phyloP scores from a whole-genome alignment of 805 yeast species.

The Torulaspora maleeae region DNA sequence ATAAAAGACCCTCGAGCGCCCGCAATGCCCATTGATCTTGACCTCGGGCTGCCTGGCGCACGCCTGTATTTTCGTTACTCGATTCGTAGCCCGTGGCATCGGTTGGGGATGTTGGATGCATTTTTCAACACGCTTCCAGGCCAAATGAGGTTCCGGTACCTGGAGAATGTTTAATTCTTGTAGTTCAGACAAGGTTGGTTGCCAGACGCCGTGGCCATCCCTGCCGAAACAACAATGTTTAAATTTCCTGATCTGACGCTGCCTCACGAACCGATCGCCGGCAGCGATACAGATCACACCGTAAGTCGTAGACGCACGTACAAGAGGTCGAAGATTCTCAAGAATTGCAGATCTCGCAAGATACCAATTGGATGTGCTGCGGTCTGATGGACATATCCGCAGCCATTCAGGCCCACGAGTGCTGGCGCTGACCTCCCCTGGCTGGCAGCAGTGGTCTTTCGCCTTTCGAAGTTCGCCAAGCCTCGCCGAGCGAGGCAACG shows the following conservation, averaged over 20 bases:
- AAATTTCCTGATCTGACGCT: background rate
- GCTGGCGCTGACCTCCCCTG: background rate
- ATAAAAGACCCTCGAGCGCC: background rate
- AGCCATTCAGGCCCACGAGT: too few relatives aligned
- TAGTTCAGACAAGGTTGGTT: background rate
- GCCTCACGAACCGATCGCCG: background rate
- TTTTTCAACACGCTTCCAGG: constrained; percentile 3
- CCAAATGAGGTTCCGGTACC: constrained; percentile 3
- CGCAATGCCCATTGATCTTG: background rate
- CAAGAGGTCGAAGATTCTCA: too few relatives aligned
- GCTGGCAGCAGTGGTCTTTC: background rate
- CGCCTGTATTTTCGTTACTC: background rate
- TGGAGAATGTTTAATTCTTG: background rate
- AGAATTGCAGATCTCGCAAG: too few relatives aligned
- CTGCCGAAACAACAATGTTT: background rate
- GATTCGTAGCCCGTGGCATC: background rate
- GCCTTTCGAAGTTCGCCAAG: background rate
- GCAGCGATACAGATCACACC: too few relatives aligned
- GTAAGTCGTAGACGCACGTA: too few relatives aligned
- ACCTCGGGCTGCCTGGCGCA: background rate
- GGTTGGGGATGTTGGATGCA: constrained; percentile 1
- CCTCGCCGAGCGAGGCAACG: background rate
- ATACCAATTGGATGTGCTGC: too few relatives aligned
- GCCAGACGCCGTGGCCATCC: background rate
- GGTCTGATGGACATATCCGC: too few relatives aligned